Conservation (phyloP, 108 stramenopile species). For the Pseudonitzschia multistriata region DNA sequence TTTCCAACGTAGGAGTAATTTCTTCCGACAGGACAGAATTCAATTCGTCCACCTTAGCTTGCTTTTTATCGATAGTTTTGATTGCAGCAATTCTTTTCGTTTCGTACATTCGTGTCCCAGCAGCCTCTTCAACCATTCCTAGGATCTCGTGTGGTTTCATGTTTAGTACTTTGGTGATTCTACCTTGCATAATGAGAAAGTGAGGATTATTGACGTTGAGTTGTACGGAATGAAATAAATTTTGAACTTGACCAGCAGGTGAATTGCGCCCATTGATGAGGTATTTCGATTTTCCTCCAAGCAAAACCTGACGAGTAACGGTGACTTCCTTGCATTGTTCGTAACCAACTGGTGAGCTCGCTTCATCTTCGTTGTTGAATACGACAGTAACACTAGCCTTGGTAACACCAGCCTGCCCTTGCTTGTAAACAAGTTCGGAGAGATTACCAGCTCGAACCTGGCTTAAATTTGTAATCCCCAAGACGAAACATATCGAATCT, state of each 20-base stretch:
- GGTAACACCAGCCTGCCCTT: constrained; percentile 98
- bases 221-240: constrained; percentile 99
- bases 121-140: constrained; percentile 99
- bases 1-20: constrained; percentile 96
- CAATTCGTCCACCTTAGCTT: constrained; percentile 96
- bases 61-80: constrained; percentile 98
- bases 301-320: constrained; percentile 94
- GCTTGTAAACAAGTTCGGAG: constrained; percentile 99
- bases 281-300: constrained; percentile 98
- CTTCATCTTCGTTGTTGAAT: constrained; percentile 93
- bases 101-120: constrained; percentile 99
- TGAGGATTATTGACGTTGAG: constrained; percentile 99
- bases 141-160: constrained; percentile 99
- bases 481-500: constrained; percentile 98
- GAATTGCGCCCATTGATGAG: constrained; percentile 94
- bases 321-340: constrained; percentile 90
- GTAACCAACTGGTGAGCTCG: constrained; percentile 91
- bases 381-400: constrained; percentile 96
- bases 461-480: constrained; percentile 96
- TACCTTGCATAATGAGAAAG: constrained; percentile 99
- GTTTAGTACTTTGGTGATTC: constrained; percentile 98
- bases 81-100: constrained; percentile 92
- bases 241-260: constrained; percentile 93
- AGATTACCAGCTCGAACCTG: constrained; percentile 97
- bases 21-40: constrained; percentile 92